Base-by-base conservation (phyloP, 352 stramenopile species). In the Globisporangium acanthophoron region DNA sequence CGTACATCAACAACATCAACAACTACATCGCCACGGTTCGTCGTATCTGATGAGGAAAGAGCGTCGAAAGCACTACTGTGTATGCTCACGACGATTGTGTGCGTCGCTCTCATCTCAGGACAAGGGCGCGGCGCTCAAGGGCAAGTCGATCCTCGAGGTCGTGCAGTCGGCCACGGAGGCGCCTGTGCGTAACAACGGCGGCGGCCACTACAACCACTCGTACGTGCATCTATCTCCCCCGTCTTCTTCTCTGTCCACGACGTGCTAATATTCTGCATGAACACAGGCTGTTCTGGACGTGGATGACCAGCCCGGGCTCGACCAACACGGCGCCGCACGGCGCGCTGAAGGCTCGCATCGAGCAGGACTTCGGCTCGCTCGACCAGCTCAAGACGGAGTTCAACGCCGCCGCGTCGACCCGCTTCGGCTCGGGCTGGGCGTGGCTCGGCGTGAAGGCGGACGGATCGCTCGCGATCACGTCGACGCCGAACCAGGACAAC, bases 401-500 rank as follows among this genome's bases (percentile, higher is more conserved):
- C 68, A 89, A 92, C 67, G 76, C 81, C 21, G 83, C 86, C 27
- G 90, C 89, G 6, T 85, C 80, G 52, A 90, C 83, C 7, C 79
- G 77, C 61, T 97, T 97, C 71, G 89, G 89, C 61, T 96, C 86
- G 46, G 89, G 89, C 66, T 97, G 89, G 89, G 85, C 84, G 7
- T 97, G 89, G 89, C 82, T 97, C 37, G 85, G 82, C 62, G 82
- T 92, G 31, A 88, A 89, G 73, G 60, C 70, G 5, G 85, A 97
- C 57, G 88, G 92, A 65, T 94, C 94, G 70, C 78, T 99, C 40
- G 90, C 91, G 59, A 95, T 99, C 69, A 96, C 96, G 40, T 93
- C 88, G 50, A 98, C 95, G 39, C 80, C 92, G 48, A 99, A 99
- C 85, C 97, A 99, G 85, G 84, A 93, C 76, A 93, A 93, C 72